These are phyloP conservation scores for Podosphaera fusca DNA, from an alignment of 2,329 filamentous ascomycete species.

Conservation along the genomic window DNA sequence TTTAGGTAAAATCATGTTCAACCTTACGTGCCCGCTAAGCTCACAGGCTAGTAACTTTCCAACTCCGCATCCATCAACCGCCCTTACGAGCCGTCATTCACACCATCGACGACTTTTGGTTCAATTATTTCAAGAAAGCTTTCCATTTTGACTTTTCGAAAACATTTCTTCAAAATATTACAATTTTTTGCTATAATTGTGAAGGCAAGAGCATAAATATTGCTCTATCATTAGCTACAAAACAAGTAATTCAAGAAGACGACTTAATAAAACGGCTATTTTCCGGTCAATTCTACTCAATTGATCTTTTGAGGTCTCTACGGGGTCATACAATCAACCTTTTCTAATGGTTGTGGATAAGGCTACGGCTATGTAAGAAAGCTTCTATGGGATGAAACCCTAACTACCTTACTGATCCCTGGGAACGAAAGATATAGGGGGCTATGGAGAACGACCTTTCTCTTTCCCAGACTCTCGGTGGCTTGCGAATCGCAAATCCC, in stretches of 20 bases:
- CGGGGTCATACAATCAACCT: neutral
- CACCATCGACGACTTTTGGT: neutral
- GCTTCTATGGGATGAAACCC: neutral
- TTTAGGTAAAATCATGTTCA: neutral
- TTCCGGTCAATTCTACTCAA: neutral
- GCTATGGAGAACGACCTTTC: conserved; percentile 80
- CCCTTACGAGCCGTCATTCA: neutral
- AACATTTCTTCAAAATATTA: neutral
- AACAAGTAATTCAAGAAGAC: neutral
- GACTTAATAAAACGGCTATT: neutral
- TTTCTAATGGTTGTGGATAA: neutral
- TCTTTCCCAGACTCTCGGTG: conserved; percentile 77
- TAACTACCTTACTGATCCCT: neutral
- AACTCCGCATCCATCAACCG: neutral
- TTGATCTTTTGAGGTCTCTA: neutral
- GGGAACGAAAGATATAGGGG: neutral
- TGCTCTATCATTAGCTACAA: neutral
- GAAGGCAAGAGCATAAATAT: neutral
- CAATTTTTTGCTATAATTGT: neutral
- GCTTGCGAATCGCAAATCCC: conserved; percentile 88
- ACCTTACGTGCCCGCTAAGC: neutral
- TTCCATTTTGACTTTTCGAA: neutral
- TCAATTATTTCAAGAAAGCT: neutral
- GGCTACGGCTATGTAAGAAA: neutral
- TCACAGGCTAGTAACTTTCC: neutral